Evolutionary conservation across 345 rosid genomes (phyloP).

Genomic region (Camelina sativa): DNA sequence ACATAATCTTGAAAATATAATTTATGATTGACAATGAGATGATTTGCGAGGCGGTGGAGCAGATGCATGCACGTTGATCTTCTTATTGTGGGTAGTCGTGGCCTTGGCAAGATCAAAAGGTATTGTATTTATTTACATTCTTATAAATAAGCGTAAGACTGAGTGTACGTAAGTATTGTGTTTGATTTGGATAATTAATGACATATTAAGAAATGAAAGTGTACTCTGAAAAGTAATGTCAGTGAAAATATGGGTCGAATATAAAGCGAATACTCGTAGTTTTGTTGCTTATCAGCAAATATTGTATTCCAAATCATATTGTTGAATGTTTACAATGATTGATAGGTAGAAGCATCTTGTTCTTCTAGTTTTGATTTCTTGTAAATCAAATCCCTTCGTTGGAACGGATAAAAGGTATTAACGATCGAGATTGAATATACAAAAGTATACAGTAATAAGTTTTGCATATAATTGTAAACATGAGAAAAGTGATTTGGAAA

Average conservation of each 20-base stretch:
- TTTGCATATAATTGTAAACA: not conserved
- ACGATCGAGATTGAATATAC: not conserved
- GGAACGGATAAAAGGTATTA: not conserved
- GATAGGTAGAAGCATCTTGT: no score
- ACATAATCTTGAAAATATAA: no score
- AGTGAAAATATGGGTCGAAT: not conserved
- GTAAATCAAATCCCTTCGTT: not conserved
- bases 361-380: no score
- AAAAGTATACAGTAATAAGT: not conserved
- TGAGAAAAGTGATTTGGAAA: no score
- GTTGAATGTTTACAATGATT: not conserved
- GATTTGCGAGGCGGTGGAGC: slow-evolving; percentile 45
- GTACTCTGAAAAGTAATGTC: not conserved
- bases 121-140: slow-evolving; percentile 14
- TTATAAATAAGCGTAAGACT: not conserved
- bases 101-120: slow-evolving; percentile 52
- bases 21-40: slow-evolving; percentile 28
- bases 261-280: not conserved
- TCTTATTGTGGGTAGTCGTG: slow-evolving; percentile 51
- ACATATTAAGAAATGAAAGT: not conserved
- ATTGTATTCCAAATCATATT: no score
- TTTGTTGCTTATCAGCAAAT: no score
- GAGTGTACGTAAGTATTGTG: not conserved
- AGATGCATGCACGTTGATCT: slow-evolving; percentile 44
- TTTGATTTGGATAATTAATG: no score